phyloP scores from a whole-genome alignment of 2,329 filamentous ascomycete species.

The Venturia asperata region DNA sequence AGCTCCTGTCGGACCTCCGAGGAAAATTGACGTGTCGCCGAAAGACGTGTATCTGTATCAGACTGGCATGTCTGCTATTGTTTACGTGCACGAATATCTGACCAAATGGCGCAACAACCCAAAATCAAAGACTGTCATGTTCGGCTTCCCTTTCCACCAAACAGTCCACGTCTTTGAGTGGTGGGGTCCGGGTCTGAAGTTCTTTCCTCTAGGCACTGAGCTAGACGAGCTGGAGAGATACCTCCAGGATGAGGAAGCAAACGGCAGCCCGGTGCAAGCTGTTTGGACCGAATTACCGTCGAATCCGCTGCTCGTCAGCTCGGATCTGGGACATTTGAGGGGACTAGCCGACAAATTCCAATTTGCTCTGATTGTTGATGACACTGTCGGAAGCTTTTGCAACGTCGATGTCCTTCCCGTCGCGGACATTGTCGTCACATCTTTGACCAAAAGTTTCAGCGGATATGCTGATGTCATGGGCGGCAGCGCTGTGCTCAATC shows the following conservation, averaged over 20 bases:
- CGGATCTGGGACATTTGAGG: slow-evolving; percentile 36
- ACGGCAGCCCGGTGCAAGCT: slow-evolving; percentile 17
- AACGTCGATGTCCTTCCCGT: slow-evolving; percentile 42
- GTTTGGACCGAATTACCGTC: slow-evolving; percentile 40
- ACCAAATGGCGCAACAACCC: slow-evolving; percentile 9
- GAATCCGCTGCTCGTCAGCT: slow-evolving; percentile 41
- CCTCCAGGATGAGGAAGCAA: slow-evolving; percentile 6
- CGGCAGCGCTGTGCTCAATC: slow-evolving; percentile 46
- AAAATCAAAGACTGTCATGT: slow-evolving; percentile 18
- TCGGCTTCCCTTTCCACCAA: slow-evolving; percentile 19
- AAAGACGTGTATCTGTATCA: slow-evolving; percentile 20
- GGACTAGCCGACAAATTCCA: slow-evolving; percentile 35
- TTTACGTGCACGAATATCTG: slow-evolving; percentile 14
- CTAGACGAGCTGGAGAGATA: slow-evolving; percentile 17
- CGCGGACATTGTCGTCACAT: slow-evolving; percentile 46
- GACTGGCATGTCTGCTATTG: slow-evolving; percentile 20
- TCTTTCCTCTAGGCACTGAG: slow-evolving; percentile 18
- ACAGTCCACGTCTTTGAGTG: slow-evolving; percentile 20
- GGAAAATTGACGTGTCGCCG: slow-evolving; percentile 11
- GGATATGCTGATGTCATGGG: slow-evolving; percentile 51
- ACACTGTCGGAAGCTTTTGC: slow-evolving; percentile 33
- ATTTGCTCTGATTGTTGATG: slow-evolving; percentile 32
- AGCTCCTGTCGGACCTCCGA: slow-evolving; percentile 15
- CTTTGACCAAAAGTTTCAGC: slow-evolving; percentile 53
- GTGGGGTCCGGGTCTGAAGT: slow-evolving; percentile 17